These are phyloP conservation scores for barrel medic (Medicago truncatula) DNA, from an alignment of 306 rosid genomes.

Conservation along the genomic window DNA sequence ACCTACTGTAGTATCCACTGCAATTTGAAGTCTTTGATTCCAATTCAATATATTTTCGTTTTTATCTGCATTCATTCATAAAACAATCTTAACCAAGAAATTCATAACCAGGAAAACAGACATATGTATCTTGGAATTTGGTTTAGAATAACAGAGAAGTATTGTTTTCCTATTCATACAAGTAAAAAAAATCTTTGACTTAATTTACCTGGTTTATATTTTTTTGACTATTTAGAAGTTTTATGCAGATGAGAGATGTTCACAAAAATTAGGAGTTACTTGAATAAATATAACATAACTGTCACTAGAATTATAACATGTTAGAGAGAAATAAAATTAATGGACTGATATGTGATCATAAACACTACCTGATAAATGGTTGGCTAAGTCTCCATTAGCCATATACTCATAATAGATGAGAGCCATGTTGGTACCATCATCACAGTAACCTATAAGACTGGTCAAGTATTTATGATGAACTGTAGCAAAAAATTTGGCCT, in stretches of 20 bases:
- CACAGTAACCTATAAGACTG: constrained; percentile 58
- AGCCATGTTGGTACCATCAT: constrained; percentile 53
- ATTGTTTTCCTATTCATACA: no score
- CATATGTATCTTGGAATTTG: no score
- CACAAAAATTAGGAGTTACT: background rate
- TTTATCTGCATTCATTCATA: constrained; percentile 51
- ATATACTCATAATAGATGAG: constrained; percentile 69
- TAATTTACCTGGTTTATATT: no score
- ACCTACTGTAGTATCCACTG: constrained; percentile 71
- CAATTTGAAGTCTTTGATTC: constrained; percentile 63
- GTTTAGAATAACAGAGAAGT: background rate
- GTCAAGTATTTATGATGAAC: constrained; percentile 66
- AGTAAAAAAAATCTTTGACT: background rate
- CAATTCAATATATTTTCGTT: constrained; percentile 50
- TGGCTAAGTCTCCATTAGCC: constrained; percentile 57
- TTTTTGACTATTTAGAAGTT: no score
- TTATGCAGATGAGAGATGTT: no score
- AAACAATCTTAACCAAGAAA: constrained; percentile 8
- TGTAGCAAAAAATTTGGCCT: constrained; percentile 58
- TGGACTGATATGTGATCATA: background rate
- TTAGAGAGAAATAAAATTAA: no score
- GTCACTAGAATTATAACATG: background rate
- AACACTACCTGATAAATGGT: constrained; percentile 49
- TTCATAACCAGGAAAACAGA: background rate
- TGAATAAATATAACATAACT: background rate